phyloP scores from a whole-genome alignment of 805 yeast species.

The Candida boidinii region DNA sequence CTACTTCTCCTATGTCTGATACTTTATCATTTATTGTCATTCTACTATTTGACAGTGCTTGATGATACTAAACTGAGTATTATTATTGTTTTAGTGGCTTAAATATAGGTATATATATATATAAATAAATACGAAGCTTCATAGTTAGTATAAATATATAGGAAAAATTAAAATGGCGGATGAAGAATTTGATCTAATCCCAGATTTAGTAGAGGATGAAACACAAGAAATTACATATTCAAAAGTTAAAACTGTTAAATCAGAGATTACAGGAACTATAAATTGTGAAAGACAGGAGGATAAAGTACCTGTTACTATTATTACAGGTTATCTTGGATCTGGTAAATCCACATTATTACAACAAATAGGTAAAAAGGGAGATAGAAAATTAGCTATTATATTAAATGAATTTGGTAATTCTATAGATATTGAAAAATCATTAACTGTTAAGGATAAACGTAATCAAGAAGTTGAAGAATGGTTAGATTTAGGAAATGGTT shows the following conservation, averaged over 20 bases:
- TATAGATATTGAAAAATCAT: slow-evolving; percentile 77
- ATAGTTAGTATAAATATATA: too few species aligned
- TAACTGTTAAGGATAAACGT: slow-evolving; percentile 53
- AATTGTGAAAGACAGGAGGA: slow-evolving; percentile 13
- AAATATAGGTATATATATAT: too few species aligned
- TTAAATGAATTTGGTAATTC: slow-evolving; percentile 91
- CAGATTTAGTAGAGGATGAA: slow-evolving; percentile 18
- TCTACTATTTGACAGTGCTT: too few species aligned
- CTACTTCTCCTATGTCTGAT: too few species aligned
- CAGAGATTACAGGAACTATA: slow-evolving; percentile 11
- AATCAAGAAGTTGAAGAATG: slow-evolving; percentile 71
- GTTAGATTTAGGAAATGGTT: slow-evolving; percentile 95
- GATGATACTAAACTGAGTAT: too few species aligned
- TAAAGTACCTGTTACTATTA: slow-evolving; percentile 83
- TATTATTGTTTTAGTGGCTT: too few species aligned
- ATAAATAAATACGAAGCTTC: too few species aligned
- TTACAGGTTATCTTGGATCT: slow-evolving; percentile 92
- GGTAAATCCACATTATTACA: slow-evolving; percentile 88
- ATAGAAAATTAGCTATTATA: slow-evolving; percentile 76
- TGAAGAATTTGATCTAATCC: slow-evolving; percentile 15
- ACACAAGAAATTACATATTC: slow-evolving; percentile 16
- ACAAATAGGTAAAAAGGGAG: slow-evolving; percentile 60
- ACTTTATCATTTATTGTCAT: too few species aligned
- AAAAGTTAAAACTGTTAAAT: slow-evolving; percentile 1
- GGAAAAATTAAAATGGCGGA: slow-evolving; percentile 2